Percentiles rank a stretch among this genome's conserved stretches.
Evolutionary conservation across 2,329 filamentous ascomycete species (phyloP).

Genomic region (Aspergillaceae sp.): DNA sequence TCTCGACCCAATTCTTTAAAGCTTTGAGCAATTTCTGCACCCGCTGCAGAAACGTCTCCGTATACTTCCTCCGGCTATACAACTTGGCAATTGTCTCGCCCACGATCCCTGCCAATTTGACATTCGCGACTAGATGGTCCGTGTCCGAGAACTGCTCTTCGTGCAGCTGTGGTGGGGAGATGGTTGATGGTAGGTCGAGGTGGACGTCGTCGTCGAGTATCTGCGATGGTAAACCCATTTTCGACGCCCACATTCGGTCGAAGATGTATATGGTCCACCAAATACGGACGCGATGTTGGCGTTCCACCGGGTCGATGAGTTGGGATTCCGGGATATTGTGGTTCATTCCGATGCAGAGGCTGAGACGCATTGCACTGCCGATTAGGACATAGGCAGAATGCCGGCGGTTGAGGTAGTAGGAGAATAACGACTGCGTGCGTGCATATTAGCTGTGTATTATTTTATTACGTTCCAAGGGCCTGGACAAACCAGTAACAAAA

Average conservation of each 20-base stretch:
- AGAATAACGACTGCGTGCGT: constrained; percentile 12
- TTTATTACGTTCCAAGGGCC: background rate
- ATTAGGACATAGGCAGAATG: constrained; percentile 21
- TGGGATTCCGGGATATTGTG: constrained; percentile 23
- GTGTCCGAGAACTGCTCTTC: constrained; percentile 24
- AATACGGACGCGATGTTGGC: constrained; percentile 20
- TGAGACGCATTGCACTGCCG: constrained; percentile 30
- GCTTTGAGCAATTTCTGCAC: constrained; percentile 25
- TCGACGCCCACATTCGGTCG: constrained; percentile 37
- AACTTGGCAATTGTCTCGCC: constrained; percentile 18
- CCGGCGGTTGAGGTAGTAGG: constrained; percentile 20
- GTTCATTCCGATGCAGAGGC: constrained; percentile 34
- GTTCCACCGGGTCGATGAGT: constrained; percentile 23
- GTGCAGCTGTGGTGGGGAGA: constrained; percentile 8
- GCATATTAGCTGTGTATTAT: constrained; percentile 3
- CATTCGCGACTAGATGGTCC: constrained; percentile 20
- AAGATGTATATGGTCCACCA: constrained; percentile 27
- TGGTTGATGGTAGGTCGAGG: constrained; percentile 21
- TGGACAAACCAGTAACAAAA: constrained; percentile 25
- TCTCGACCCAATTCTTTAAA: constrained; percentile 23
- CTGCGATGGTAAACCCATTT: constrained; percentile 38
- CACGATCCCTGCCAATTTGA: constrained; percentile 22
- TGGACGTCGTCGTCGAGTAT: constrained; percentile 39
- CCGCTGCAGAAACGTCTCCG: constrained; percentile 22
- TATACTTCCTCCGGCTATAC: constrained; percentile 16